Base-by-base conservation (phyloP, 768 basidiomycete genomes). In the Stropharia rugosoannulata region DNA sequence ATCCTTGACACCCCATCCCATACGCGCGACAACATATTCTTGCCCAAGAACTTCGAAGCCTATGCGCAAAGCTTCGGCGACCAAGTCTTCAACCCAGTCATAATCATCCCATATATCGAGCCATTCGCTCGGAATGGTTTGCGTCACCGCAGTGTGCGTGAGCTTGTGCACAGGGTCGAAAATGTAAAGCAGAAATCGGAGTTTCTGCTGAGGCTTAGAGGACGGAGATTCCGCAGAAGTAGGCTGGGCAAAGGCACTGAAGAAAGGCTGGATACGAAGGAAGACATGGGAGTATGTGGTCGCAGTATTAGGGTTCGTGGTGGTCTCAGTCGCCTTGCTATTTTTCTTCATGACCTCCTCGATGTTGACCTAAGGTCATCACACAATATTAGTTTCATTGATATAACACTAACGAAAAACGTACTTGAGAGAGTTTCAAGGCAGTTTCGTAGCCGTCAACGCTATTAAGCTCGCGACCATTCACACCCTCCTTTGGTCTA, bases 1-100 rank as follows among this genome's bases (percentile, higher is more conserved):
- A 45, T 38, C 48, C 16, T 75, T 79, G 36, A 70, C 75, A 9
- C 70, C 79, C 89, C 92, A 94, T 1, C 92, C 86, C 93, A 95
- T 95, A 55, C 93, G 76, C 35, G 83, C 79, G 40, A 87, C 90
- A 12, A 95, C 77, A 65, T 95, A 95, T 65, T 96, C 93, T 71
- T 98, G 95, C 2, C 94, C 94, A 57, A 98, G 75, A 15, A 95
- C 84, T 73, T 98, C 95, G 27, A 96, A 84, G 7, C 89, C 91
- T 12, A 93, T 76, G 54, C 92, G 76, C 55, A 99, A 72, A 0
- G 85, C 82, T 64, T 98, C 96, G 4, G 95, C 95, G 58, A 98
- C 82, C 38, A 90, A 70, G 66, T 99, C 95, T 71, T 99, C 97
- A 11, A 98, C 95, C 97, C 97, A 96, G 42, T 91, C 88, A 68